Conservation (phyloP, 2,329 filamentous ascomycete species). For the Fragosphaeria purpurea region DNA sequence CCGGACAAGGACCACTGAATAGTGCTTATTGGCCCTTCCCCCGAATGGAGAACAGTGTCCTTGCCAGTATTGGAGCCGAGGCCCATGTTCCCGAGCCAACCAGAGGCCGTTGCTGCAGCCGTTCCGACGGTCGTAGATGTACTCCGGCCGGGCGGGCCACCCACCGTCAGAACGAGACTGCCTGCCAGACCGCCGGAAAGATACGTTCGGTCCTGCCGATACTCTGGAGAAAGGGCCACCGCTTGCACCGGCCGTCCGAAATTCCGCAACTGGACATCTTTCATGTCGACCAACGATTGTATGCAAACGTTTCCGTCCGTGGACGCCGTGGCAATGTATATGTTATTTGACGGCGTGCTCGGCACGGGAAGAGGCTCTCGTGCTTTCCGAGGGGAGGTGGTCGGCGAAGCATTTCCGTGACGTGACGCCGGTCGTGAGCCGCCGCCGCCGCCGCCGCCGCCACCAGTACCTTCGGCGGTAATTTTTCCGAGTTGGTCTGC, state of each 20-base stretch:
- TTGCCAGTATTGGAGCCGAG: conserved; percentile 68
- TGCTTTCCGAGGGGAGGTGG: conserved; percentile 39
- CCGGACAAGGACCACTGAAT: conserved; percentile 94
- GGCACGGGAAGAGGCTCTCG: conserved; percentile 50
- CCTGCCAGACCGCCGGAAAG: conserved; percentile 85
- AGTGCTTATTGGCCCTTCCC: conserved; percentile 80
- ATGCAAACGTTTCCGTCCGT: conserved; percentile 95
- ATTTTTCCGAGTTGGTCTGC: conserved; percentile 28
- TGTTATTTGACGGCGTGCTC: conserved; percentile 74
- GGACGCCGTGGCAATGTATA: conserved; percentile 87
- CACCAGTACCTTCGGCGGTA: conserved; percentile 20
- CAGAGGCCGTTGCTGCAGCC: conserved; percentile 73
- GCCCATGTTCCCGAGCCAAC: conserved; percentile 86
- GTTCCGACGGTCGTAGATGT: conserved; percentile 80
- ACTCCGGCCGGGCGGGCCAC: conserved; percentile 67
- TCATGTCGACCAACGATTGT: conserved; percentile 73
- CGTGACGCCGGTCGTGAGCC: conserved; percentile 25
- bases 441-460: conserved; percentile 13
- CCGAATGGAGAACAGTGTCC: conserved; percentile 80
- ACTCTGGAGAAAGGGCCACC: conserved; percentile 90
- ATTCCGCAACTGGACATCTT: conserved; percentile 84
- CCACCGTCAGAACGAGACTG: conserved; percentile 74
- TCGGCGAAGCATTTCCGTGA: conserved; percentile 36
- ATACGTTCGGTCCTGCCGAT: conserved; percentile 79
- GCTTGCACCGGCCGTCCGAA: conserved; percentile 89